Evolutionary conservation across 2,329 filamentous ascomycete species (phyloP), one percentile per base, ranked within the genome.

Genomic region (Xylaria sp.): DNA sequence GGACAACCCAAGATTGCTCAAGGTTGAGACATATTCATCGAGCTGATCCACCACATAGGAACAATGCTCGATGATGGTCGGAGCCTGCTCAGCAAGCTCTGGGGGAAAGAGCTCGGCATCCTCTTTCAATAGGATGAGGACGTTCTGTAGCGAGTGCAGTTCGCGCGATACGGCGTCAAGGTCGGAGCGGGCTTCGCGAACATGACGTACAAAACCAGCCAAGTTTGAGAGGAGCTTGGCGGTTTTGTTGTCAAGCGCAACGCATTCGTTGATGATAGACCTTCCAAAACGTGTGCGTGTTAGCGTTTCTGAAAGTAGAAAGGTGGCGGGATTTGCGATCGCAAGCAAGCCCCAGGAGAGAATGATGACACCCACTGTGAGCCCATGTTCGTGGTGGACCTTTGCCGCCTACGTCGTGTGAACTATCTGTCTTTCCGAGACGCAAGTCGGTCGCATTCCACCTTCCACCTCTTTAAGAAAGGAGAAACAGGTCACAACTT

Each of bases 101-200:
- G 66, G 57, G 7, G 76, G 76, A 44, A 78, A 72, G 30, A 69
- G 58, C 3, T 66, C 63, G 6, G 73, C 74, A 63, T 78, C 76
- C 59, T 78, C 75, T 51, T 70, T 71, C 54, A 78, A 63, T 11
- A 78, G 66, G 53, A 72, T 70, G 7, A 78, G 66, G 1, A 77
- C 71, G 42, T 71, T 71, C 57, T 75, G 71, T 52, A 79, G 70
- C 48, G 76, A 76, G 59, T 77, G 72, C 34, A 79, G 64, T 61
- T 78, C 76, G 59, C 74, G 72, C 37, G 75, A 74, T 44, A 78
- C 69, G 35, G 64, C 69, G 42, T 76, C 72, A 13, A 77, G 66
- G 23, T 76, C 75, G 39, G 72, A 66, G 13, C 75, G 71, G 2
- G 75, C 73, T 61, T 77, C 75, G 44, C 75, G 75, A 1, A 78